These are phyloP conservation scores for Globisporangium spiculum DNA, from an alignment of 352 stramenopile species.

Conservation along the genomic window DNA sequence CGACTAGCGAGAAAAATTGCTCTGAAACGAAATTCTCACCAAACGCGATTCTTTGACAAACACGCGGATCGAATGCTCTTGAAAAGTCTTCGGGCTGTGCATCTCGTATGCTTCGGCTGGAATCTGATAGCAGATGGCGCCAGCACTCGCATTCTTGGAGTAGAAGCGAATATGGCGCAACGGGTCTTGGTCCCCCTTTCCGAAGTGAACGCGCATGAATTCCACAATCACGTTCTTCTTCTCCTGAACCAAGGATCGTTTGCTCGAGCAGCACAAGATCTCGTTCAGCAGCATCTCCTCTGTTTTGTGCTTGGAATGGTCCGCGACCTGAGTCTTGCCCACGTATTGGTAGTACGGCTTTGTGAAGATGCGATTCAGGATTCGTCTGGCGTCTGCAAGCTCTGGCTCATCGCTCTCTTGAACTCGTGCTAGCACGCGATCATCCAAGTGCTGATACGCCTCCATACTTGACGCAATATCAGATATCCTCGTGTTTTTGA, in stretches of 20 bases:
- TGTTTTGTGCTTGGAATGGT: slow-evolving; percentile 38
- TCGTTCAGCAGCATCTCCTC: slow-evolving; percentile 58
- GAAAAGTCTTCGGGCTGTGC: slow-evolving; percentile 59
- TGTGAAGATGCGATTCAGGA: slow-evolving; percentile 61
- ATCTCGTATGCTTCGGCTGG: slow-evolving; percentile 59
- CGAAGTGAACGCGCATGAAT: slow-evolving; percentile 75
- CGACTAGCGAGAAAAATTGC: neutral
- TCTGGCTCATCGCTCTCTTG: slow-evolving; percentile 61
- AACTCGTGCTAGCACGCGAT: slow-evolving; percentile 73
- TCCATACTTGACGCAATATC: slow-evolving; percentile 64
- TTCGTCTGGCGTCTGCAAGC: slow-evolving; percentile 39
- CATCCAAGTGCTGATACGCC: slow-evolving; percentile 81
- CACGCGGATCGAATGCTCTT: slow-evolving; percentile 66
- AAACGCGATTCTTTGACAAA: slow-evolving; percentile 63
- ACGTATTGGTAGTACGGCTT: slow-evolving; percentile 80
- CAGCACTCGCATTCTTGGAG: slow-evolving; percentile 52
- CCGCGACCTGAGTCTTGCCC: slow-evolving; percentile 58
- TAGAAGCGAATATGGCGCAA: slow-evolving; percentile 78
- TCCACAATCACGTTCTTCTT: slow-evolving; percentile 73
- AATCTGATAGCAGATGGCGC: slow-evolving; percentile 50
- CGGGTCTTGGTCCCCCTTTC: slow-evolving; percentile 77
- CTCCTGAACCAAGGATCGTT: slow-evolving; percentile 31
- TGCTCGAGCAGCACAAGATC: slow-evolving; percentile 44
- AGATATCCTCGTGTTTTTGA: slow-evolving; percentile 64
- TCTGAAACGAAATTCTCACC: slow-evolving; percentile 24